Conservation (phyloP, 805 yeast species). For the Ogataea pilisensis region DNA sequence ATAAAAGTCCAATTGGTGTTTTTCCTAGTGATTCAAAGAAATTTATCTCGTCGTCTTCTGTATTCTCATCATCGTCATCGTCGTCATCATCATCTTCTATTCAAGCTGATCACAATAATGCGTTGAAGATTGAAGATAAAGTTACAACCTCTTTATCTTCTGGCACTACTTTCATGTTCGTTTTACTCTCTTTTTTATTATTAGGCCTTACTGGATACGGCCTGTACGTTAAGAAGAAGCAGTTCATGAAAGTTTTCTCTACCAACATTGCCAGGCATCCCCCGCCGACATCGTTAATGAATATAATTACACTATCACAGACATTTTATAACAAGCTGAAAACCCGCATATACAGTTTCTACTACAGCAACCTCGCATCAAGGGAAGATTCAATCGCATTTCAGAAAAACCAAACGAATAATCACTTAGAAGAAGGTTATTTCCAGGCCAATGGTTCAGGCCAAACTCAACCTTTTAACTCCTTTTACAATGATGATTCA, state of each 20-base stretch:
- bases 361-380: conserved; percentile 12
- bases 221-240: conserved; percentile 8
- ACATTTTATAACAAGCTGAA: conserved; percentile 10
- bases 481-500: background rate
- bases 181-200: conserved; percentile 12
- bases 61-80: background rate
- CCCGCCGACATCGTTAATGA: background rate
- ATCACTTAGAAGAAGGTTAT: conserved; percentile 17
- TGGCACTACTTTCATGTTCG: conserved; percentile 6
- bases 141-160: conserved; percentile 5
- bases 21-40: conserved; percentile 32
- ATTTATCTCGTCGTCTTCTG: background rate
- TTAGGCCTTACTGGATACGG: conserved; percentile 11
- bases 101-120: background rate
- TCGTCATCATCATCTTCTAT: conserved; percentile 1
- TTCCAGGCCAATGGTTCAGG: background rate
- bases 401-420: conserved; percentile 8
- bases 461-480: conserved; percentile 3
- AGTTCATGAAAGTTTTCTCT: conserved; percentile 1
- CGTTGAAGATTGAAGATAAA: background rate
- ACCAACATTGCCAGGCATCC: background rate
- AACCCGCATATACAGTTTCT: conserved; percentile 6
- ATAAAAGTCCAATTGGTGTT: conserved; percentile 31
- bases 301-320: background rate
- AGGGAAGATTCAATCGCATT: conserved; percentile 13